Evolutionary conservation across 768 basidiomycete genomes (phyloP), one percentile per base, ranked within the genome.

Genomic region (Mycena pura): DNA sequence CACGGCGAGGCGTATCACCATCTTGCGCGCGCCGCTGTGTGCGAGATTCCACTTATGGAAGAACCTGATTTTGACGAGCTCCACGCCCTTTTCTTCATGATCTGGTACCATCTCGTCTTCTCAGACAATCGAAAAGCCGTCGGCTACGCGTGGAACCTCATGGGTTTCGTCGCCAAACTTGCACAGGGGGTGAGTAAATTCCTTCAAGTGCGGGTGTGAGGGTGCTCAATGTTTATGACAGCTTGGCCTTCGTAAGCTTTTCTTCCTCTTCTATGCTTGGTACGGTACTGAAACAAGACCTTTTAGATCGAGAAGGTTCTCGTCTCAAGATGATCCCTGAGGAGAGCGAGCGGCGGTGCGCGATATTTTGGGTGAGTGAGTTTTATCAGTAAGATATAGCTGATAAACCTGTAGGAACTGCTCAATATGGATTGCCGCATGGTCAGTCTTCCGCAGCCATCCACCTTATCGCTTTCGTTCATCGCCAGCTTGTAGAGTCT

Each of bases 21-120:
- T 68, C 80, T 89, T 21, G 87, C 87, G 6, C 76, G 87, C 38
- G 87, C 87, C 5, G 81, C 86, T 28, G 83, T 88, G 31, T 90
- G 89, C 69, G 89, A 90, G 66, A 88, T 87, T 54, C 88, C 89
- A 11, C 78, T 91, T 50, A 87, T 89, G 83, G 87, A 89, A 66
- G 87, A 90, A 62, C 88, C 89, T 6, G 87, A 89, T 70, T 84
- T 90, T 58, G 89, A 90, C 68, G 84, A 87, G 44, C 80, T 91
- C 31, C 87, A 89, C 70, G 83, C 87, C 3, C 74, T 91, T 77
- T 83, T 83, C 69, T 88, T 87, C 70, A 90, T 89, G 88, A 82
- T 87, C 34, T 89, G 88, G 85, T 90, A 88, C 68, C 84, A 90
- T 54, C 78, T 89, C 19, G 86, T 89, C 63, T 90, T 89, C 64